Evolutionary conservation across 73 alveolate species (phyloP), one percentile per base, ranked within the genome.

Genomic region (Paraurostyla sp.): DNA sequence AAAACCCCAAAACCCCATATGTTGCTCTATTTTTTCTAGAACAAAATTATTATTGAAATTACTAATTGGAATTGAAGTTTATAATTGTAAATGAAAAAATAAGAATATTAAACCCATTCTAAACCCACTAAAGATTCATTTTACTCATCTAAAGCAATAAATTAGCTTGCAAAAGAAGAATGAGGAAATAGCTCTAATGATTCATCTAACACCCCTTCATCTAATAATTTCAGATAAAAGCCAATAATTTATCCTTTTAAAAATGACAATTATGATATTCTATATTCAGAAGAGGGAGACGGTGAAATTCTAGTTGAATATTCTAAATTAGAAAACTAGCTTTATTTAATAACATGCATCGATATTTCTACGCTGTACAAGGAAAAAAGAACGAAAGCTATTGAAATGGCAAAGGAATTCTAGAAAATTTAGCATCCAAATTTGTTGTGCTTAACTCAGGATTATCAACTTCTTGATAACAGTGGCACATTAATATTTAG

Each of bases 281-380:
- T 85, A 16, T 85, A 85, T 50, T 36, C 73, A 15, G 92, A 85
- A 38, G 81, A 85, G 69, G 92, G 92, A n/a, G 95, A 90, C 36
- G 95, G 95, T 0, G 95, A 90, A 69, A 90, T 90, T 52, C 32
- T 68, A 32, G 58, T 81, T 3, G 83, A 62, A 59, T 2, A 20
- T 2, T 30, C 59, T 18, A 3, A 1, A 6, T 11, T 32, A 22
- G n/a, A 36, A 38, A 43, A 40, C 13, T 68, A 45, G 60, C 42
- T 65, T 4, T 11, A 33, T 32, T 42, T 76, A n/a, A 29, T 89
- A 30, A 82, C 95, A 0, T 58, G 80, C 60, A 71, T 89, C 23
- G 95, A 89, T 43, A 81, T 89, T 56, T 49, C 84, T 11, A 76
- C 95, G 22, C 87, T 89, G 20, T 89, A 82, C 49, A 82, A 89